Percentiles rank a stretch among this genome's conserved stretches.
Conservation (phyloP, 2,329 filamentous ascomycete genomes). For the Xylariaceae sp. region DNA sequence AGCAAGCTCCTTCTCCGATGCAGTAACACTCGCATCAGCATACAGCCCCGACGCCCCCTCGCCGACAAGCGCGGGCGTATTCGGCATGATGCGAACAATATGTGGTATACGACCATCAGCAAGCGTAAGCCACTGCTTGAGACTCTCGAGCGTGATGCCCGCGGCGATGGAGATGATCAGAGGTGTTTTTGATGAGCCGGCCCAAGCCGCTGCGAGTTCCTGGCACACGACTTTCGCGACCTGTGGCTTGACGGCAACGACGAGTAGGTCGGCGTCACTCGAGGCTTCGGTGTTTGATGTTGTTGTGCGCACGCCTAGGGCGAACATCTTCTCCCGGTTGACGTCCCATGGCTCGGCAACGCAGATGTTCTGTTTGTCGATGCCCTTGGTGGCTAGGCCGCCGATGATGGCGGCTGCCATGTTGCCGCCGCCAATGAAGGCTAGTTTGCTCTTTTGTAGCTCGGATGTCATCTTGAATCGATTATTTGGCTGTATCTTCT, state of each 20-base stretch:
- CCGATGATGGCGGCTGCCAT: conserved; percentile 51
- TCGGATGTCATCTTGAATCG: conserved; percentile 24
- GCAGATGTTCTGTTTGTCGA: conserved; percentile 41
- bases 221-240: conserved; percentile 44
- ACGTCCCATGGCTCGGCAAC: conserved; percentile 51
- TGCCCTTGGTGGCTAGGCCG: conserved; percentile 42
- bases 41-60: conserved; percentile 48
- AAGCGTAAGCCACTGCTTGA: conserved; percentile 40
- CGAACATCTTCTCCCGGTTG: conserved; percentile 47
- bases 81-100: conserved; percentile 50
- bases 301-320: conserved; percentile 43
- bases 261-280: conserved; percentile 41
- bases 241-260: conserved; percentile 51
- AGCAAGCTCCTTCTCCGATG: conserved; percentile 40
- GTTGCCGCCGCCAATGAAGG: conserved; percentile 42
- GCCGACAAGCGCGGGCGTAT: conserved; percentile 47
- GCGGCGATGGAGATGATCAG: conserved; percentile 48
- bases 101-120: conserved; percentile 36
- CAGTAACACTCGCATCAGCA: conserved; percentile 40
- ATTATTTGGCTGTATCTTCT: no score
- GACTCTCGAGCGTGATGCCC: conserved; percentile 43
- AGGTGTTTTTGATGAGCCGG: conserved; percentile 32
- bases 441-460: conserved; percentile 27
- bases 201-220: conserved; percentile 42
- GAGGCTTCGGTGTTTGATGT: conserved; percentile 44